These are phyloP conservation scores for Diaporthe velutina DNA, from an alignment of 2,329 filamentous ascomycete species.

Conservation along the genomic window DNA sequence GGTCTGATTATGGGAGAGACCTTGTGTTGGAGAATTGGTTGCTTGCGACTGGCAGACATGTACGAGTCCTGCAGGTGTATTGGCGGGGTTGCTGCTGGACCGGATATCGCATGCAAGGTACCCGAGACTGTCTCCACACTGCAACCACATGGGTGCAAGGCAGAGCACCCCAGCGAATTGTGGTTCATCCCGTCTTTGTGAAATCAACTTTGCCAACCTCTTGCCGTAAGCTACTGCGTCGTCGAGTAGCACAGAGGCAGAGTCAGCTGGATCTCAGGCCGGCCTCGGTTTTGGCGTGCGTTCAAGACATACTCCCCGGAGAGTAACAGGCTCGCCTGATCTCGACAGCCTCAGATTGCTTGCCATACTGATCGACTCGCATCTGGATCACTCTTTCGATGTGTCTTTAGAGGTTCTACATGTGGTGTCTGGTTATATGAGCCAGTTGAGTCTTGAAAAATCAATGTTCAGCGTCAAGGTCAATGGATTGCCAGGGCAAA, in stretches of 20 bases:
- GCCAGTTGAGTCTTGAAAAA: too few species aligned
- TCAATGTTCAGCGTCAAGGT: too few species aligned
- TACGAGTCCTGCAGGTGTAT: neutral
- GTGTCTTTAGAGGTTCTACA: neutral
- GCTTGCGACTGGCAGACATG: neutral
- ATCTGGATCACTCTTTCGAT: neutral
- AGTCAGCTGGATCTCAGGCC: neutral
- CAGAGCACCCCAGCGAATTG: neutral
- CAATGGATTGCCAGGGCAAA: neutral
- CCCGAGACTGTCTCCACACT: slow-evolving; percentile 20
- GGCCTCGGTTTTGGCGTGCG: neutral
- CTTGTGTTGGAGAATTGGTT: neutral
- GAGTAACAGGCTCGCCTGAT: slow-evolving; percentile 8
- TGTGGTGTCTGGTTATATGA: neutral
- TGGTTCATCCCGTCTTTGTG: slow-evolving; percentile 10
- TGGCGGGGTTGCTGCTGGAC: neutral
- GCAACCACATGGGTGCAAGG: neutral
- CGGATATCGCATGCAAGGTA: slow-evolving; percentile 33
- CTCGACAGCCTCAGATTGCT: slow-evolving; percentile 8
- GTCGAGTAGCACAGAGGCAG: neutral
- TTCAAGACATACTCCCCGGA: neutral
- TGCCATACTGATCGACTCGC: neutral
- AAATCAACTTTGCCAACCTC: neutral
- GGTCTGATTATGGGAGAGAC: too few species aligned
- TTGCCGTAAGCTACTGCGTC: neutral